Conservation (phyloP, 2,329 filamentous ascomycete genomes). For the Ustulina deusta region DNA sequence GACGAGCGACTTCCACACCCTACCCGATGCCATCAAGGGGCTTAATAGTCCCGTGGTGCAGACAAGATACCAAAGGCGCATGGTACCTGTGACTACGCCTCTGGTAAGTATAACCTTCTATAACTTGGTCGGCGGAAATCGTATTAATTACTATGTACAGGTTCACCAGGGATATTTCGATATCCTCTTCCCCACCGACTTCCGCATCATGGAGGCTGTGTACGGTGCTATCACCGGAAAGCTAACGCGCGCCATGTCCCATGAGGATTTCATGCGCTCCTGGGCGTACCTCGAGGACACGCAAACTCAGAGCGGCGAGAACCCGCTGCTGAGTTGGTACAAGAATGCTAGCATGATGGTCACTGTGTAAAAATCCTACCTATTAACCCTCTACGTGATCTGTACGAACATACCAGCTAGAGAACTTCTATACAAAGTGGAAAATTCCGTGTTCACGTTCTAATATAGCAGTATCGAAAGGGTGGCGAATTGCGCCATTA, state of each 20-base stretch:
- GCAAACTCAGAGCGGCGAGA: constrained; percentile 89
- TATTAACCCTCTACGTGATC: background rate
- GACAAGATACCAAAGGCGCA: constrained; percentile 87
- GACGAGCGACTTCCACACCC: constrained; percentile 87
- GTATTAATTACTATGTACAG: constrained; percentile 57
- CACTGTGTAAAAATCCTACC: constrained; percentile 25
- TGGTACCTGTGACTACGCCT: constrained; percentile 89
- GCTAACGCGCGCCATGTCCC: constrained; percentile 83
- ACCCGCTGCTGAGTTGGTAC: constrained; percentile 92
- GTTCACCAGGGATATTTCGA: constrained; percentile 99
- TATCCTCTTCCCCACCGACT: constrained; percentile 97
- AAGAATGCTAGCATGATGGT: constrained; percentile 94
- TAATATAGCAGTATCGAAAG: background rate
- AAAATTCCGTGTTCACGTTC: background rate
- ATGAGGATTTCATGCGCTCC: constrained; percentile 89
- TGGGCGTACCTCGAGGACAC: constrained; percentile 95
- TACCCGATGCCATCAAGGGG: constrained; percentile 85
- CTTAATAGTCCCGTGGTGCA: constrained; percentile 96
- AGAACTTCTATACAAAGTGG: background rate
- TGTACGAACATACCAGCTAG: background rate
- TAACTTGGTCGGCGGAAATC: background rate
- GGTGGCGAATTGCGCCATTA: background rate
- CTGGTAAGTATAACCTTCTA: constrained; percentile 70
- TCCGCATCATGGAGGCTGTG: constrained; percentile 87
- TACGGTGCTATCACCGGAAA: constrained; percentile 95